Base-by-base conservation (phyloP, 2,329 filamentous ascomycete species). In the Sporothrix pseudoabietina region DNA sequence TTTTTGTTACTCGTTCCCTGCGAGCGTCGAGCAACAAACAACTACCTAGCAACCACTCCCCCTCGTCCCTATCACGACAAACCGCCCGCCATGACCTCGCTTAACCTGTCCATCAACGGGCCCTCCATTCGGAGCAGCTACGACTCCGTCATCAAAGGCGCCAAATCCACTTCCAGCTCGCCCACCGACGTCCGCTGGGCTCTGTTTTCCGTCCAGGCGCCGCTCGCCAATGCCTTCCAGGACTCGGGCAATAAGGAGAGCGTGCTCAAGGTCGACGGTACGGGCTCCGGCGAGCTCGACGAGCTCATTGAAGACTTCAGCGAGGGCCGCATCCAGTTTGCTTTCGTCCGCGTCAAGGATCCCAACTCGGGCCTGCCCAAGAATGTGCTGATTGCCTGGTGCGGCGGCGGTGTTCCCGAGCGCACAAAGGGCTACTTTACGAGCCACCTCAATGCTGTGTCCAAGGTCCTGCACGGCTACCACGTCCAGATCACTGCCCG, bases 381-480 rank as follows among this genome's bases (percentile, higher is more conserved):
- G 85, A 92, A 91, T 81, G 93, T 97, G 74, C 87, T 99, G 77
- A 94, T 99, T 80, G 94, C 92, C 77, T 99, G 96, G 92, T 99
- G 96, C 82, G 96, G 96, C 77, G 95, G 97, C 80, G 96, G 96
- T 78, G 96, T 99, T 19, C 96, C 96, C n/a, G 96, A 99, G 84
- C 88, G 95, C 79, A 98, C 95, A 75, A 99, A 98, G 84, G 96
- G 96, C 77, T 98, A 98, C 84, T 99, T 99, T 81, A 97, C 94
- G 77, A 98, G 94, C 83, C 95, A 99, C 83, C 85, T 96, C 66
- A 91, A 92, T 75, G 91, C 94, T 66, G 94, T 98, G 52, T 91
- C 94, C 75, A 98, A 97, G 83, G 87, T 98, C 77, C 88, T 99
- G 57, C 94, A 98, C 84, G 94, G 96, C 77, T 99, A 98, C 82